A percentile compares a stretch with the other conserved stretches of the same genome.
Evolutionary conservation across 2,329 filamentous ascomycete species (phyloP).

Genomic region (Teratosphaeria pseudoeucalypti): DNA sequence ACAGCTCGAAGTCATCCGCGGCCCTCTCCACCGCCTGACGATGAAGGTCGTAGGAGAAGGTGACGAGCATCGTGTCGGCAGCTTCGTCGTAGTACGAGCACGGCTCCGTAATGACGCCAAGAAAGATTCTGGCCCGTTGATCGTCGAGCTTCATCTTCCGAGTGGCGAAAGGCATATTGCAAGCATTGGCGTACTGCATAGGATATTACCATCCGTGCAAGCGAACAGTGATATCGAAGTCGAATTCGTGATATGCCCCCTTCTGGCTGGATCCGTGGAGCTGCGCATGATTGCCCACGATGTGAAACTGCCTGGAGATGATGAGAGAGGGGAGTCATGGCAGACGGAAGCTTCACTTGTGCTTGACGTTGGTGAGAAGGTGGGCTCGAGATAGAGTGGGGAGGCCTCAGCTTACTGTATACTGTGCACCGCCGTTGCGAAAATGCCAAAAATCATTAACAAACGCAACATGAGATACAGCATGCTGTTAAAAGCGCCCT

Average conservation of each 20-base stretch:
- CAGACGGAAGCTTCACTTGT: background rate
- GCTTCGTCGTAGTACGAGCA: background rate
- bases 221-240: background rate
- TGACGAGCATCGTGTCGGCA: background rate
- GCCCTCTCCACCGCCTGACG: background rate
- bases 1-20: constrained; percentile 2
- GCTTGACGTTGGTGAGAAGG: background rate
- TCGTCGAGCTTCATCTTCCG: constrained; percentile 1
- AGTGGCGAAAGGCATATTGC: background rate
- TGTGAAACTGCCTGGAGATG: background rate
- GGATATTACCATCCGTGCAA: background rate
- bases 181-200: background rate
- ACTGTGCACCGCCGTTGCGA: background rate
- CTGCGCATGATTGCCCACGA: background rate
- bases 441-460: background rate
- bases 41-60: background rate
- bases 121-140: background rate
- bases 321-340: background rate
- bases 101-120: background rate
- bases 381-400: background rate
- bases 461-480: too few relatives aligned
- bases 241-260: constrained; percentile 1
- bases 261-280: background rate
- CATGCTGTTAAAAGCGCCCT: too few relatives aligned
- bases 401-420: background rate